Evolutionary conservation across 176 grass and related monocot genomes (phyloP).

Genomic region (Olyra latifolia): DNA sequence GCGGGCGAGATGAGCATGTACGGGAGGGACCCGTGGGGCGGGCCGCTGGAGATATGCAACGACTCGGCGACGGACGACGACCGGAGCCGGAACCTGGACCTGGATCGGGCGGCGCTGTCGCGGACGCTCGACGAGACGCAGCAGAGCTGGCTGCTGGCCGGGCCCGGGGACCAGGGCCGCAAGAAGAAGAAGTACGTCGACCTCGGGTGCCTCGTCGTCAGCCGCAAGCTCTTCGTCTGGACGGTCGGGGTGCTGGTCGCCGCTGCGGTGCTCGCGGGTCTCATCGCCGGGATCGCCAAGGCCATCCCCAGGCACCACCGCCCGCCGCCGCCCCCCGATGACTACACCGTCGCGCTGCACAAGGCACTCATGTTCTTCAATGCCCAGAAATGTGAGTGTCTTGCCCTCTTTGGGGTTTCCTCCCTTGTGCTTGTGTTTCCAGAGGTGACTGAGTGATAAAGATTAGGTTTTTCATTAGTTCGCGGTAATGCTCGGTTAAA

Average conservation of each 20-base stretch:
- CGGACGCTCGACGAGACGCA: slow-evolving; percentile 91
- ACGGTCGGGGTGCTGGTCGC: slow-evolving; percentile 59
- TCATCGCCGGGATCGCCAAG: slow-evolving; percentile 73
- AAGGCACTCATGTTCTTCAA: slow-evolving; percentile 98
- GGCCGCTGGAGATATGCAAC: slow-evolving; percentile 75
- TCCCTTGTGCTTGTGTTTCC: not conserved
- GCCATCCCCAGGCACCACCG: slow-evolving; percentile 55
- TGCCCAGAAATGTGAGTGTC: slow-evolving; percentile 80
- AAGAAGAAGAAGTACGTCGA: slow-evolving; percentile 90
- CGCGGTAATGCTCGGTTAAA: not conserved
- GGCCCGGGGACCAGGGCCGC: slow-evolving; percentile 74
- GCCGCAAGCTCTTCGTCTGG: slow-evolving; percentile 78
- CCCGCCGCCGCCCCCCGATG: slow-evolving; percentile 63
- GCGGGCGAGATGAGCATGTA: slow-evolving; percentile 80
- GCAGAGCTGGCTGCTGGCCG: slow-evolving; percentile 93
- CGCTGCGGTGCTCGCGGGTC: slow-evolving; percentile 53
- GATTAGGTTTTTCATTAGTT: not conserved
- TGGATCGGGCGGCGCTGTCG: slow-evolving; percentile 76
- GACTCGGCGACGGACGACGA: slow-evolving; percentile 97
- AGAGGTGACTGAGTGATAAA: not conserved
- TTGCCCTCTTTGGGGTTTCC: not conserved
- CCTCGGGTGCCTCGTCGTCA: slow-evolving; percentile 87
- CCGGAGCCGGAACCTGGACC: slow-evolving; percentile 89
- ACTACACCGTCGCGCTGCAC: slow-evolving; percentile 79
- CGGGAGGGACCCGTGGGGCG: slow-evolving; percentile 93